Conservation (phyloP, 345 rosid genomes). For the Theobroma cacao region DNA sequence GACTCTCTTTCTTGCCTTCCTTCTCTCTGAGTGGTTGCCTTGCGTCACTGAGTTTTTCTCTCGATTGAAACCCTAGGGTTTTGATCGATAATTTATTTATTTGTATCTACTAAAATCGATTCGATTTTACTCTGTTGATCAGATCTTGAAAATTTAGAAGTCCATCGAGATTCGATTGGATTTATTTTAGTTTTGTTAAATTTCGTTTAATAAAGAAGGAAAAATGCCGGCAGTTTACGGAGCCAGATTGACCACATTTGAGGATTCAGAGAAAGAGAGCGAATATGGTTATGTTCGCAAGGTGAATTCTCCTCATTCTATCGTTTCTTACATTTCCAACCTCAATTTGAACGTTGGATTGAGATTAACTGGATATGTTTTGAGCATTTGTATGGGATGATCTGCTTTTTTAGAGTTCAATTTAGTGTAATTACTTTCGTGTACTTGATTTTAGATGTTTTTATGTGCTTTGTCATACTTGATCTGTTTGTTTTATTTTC, state of each 20-base stretch:
- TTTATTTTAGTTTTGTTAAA: slow-evolving; percentile 11
- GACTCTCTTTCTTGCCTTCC: not conserved
- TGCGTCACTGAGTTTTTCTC: not conserved
- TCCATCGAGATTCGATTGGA: slow-evolving; percentile 11
- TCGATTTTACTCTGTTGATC: slow-evolving; percentile 19
- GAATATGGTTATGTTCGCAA: slow-evolving; percentile 98
- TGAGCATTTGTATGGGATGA: slow-evolving; percentile 1
- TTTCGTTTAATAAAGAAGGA: not conserved
- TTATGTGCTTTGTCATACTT: not conserved
- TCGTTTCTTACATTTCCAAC: not conserved
- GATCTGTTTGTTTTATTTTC: not conserved
- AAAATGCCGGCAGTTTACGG: slow-evolving; percentile 87
- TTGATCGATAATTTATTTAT: slow-evolving; percentile 15
- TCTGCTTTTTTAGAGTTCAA: not conserved
- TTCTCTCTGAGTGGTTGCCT: not conserved
- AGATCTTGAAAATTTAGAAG: slow-evolving; percentile 25
- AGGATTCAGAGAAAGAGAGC: slow-evolving; percentile 96
- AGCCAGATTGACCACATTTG: slow-evolving; percentile 85
- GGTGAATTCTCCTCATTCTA: slow-evolving; percentile 33
- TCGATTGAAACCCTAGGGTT: slow-evolving; percentile 19
- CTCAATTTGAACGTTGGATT: not conserved
- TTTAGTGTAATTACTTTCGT: not conserved
- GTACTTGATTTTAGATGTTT: not conserved
- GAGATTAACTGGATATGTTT: slow-evolving; percentile 7
- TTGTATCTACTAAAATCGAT: not conserved